phyloP scores from a whole-genome alignment of 108 stramenopile genomes.

The Ochromonas danica region DNA sequence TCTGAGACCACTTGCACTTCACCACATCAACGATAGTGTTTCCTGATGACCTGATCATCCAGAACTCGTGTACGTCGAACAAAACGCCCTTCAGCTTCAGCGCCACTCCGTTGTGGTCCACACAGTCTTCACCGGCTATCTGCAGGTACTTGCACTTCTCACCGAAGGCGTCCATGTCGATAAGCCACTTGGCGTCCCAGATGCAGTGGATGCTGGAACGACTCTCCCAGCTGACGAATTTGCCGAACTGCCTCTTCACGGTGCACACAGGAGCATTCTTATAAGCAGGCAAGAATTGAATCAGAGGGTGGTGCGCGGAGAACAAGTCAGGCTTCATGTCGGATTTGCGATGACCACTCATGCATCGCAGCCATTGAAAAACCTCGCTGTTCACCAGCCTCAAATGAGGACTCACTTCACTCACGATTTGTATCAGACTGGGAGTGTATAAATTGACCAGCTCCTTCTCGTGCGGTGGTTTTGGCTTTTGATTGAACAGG shows the following conservation, averaged over 20 bases:
- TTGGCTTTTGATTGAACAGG: conserved; percentile 11
- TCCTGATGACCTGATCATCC: conserved; percentile 25
- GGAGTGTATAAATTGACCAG: conserved; percentile 28
- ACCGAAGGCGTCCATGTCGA: conserved; percentile 27
- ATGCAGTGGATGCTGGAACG: conserved; percentile 32
- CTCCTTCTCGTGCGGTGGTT: not conserved
- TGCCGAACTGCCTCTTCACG: conserved; percentile 22
- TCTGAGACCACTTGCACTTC: conserved; percentile 18
- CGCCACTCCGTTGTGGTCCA: conserved; percentile 26
- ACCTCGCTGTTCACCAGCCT: conserved; percentile 25
- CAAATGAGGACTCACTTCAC: conserved; percentile 8
- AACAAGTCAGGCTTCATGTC: conserved; percentile 30
- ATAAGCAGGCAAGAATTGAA: conserved; percentile 24
- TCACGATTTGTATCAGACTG: conserved; percentile 1
- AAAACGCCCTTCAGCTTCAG: conserved; percentile 30
- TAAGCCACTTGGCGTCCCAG: conserved; percentile 25
- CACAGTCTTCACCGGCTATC: conserved; percentile 23
- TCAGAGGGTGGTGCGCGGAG: conserved; percentile 21
- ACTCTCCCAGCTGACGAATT: conserved; percentile 32
- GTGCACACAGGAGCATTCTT: conserved; percentile 18
- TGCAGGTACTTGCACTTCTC: conserved; percentile 30
- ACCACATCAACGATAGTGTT: conserved; percentile 21
- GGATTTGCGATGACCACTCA: conserved; percentile 21
- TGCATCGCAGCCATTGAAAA: conserved; percentile 24
- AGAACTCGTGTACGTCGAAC: conserved; percentile 15